Evolutionary conservation across 345 rosid genomes (phyloP), one percentile per base, ranked within the genome.

Genomic region (Brassica carinata): DNA sequence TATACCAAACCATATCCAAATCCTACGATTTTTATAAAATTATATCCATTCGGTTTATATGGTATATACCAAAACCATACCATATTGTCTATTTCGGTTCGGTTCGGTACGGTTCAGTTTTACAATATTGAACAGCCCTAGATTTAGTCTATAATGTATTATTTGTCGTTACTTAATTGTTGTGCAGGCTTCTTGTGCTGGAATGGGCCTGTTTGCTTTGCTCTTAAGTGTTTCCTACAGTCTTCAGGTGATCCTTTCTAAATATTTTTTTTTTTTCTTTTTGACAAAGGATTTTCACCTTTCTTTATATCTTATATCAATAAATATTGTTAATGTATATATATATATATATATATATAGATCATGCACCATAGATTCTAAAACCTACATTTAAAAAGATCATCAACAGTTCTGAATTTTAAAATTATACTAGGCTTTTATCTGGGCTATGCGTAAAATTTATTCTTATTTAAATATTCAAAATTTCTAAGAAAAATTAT

Each of bases 131-230:
- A n/a, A n/a, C n/a, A n/a, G n/a, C n/a, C n/a, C n/a, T 2, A 48
- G 15, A 0, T 31, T 34, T 53, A 2, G 48, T 17, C 10, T 10
- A 34, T 33, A 34, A 38, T 10, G 26, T 67, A 69, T 59, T 51
- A 1, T 8, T 26, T 43, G 38, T 77, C 70, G 48, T 65, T 65
- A 23, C 51, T 67, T 23, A 19, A 40, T 29, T 15, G 69, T 14
- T 43, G 30, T 61, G 66, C 78, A 84, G 88, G 85, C 80, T 82
- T 86, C 89, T 45, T 78, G 83, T 23, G 64, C 73, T 8, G 88
- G 85, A 85, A 64, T 72, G 68, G 79, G 88, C 77, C 31, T 83
- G 5, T 76, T 73, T 82, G 45, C 77, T 18, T 40, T 78, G 76
- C 79, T 86, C 43, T 15, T 75, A 19, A 85, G 86, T 61, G 34